Conservation (phyloP, 805 yeast species). For the Tetrapisispora taiwanensis region DNA sequence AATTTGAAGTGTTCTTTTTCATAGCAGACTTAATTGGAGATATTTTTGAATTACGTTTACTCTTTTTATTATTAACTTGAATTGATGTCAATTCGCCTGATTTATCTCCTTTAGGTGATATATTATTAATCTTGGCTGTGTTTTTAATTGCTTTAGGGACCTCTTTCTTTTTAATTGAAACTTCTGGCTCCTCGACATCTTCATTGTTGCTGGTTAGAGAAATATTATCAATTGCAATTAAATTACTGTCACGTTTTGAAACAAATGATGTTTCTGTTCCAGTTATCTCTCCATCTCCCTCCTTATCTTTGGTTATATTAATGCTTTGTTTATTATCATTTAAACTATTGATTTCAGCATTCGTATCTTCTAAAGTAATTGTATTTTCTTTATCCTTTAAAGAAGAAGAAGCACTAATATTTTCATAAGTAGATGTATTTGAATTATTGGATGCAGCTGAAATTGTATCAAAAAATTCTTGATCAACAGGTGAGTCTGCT, state of each 20-base stretch:
- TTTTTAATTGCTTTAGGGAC: not conserved
- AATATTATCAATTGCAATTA: conserved; percentile 1
- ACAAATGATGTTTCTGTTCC: not conserved
- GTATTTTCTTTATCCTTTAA: not conserved
- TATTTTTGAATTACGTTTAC: conserved; percentile 7
- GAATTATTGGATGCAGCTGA: not conserved
- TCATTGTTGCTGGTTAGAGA: not conserved
- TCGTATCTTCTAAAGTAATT: not conserved
- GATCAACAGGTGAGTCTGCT: not conserved
- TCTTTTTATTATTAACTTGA: not conserved
- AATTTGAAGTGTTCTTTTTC: conserved; percentile 23
- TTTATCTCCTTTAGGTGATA: not conserved
- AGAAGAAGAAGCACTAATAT: not conserved
- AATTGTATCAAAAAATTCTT: not conserved
- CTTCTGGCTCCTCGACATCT: not conserved
- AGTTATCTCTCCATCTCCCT: not conserved
- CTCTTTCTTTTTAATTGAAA: not conserved
- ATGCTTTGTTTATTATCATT: too few relatives aligned
- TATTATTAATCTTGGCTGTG: not conserved
- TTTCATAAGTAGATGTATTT: not conserved
- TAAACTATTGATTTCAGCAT: too few relatives aligned
- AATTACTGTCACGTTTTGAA: not conserved
- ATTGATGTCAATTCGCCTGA: not conserved
- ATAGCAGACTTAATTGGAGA: conserved; percentile 39
- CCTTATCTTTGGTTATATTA: not conserved